Evolutionary conservation across 306 rosid species (phyloP), one percentile per base, ranked within the genome.

Genomic region (Prunus mongolica): DNA sequence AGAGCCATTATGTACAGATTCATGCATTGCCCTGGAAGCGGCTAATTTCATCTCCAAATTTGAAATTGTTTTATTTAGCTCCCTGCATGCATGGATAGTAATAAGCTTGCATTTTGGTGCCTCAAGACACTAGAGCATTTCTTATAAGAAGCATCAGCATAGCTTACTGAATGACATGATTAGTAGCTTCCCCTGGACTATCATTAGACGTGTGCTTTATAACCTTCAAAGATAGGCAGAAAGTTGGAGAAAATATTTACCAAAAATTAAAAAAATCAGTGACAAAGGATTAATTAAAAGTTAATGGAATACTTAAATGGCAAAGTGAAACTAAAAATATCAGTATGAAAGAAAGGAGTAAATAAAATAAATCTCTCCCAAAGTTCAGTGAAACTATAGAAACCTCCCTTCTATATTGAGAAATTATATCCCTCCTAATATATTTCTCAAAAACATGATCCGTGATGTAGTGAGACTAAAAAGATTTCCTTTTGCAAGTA

Each of bases 1-100:
- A 86, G 77, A 65, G 80, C 75, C 83, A 80, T 68, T 78, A 78
- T 82, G 69, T 73, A 81, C 65, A 84, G 86, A 78, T 46, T 78
- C 78, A 44, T 65, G 84, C 27, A 77, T 81, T 12, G 70, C 74
- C 75, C 63, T 73, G 32, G 83, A 81, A 83, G 83, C 81, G 61
- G 85, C 81, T 80, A 87, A 81, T 81, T 75, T 89, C 82, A 78
- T 77, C 87, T 86, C 89, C 85, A 84, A 80, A 69, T 85, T 51
- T 46, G 86, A 77, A 76, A 70, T 73, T 52, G 81, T 84, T 87
- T 88, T 89, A 79, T 91, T 86, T 22, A 73, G 74, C 79, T 77
- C 78, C 93, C 96, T 87, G 82, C 82, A 87, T 76, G 49, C 70
- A 74, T 51, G 73, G 44, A 71, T 24, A 77, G 72, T 20, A 80